Conservation (phyloP, 768 basidiomycete genomes). For the Lactarius indigo region DNA sequence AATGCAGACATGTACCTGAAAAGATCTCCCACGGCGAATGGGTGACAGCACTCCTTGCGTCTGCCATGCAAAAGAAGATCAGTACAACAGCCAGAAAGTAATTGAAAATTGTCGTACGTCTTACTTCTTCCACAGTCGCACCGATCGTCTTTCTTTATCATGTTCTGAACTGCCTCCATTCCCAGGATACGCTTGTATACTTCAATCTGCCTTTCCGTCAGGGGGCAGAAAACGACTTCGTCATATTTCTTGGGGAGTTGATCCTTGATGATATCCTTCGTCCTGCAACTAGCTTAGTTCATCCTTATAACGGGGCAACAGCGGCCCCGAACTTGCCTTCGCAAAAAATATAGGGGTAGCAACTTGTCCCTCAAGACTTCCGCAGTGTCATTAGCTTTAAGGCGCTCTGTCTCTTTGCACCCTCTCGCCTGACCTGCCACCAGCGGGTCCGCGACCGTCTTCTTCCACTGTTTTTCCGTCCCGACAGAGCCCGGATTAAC, state of each 20-base stretch:
- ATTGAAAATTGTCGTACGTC: constrained; percentile 39
- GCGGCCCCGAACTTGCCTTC: constrained; percentile 48
- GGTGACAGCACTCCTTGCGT: constrained; percentile 57
- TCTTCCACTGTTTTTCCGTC: constrained; percentile 69
- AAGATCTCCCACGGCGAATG: constrained; percentile 46
- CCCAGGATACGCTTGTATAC: constrained; percentile 71
- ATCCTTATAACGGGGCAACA: neutral
- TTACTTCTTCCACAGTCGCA: constrained; percentile 69
- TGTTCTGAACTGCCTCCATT: constrained; percentile 63
- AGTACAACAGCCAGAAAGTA: neutral
- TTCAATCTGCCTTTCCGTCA: constrained; percentile 63
- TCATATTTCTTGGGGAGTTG: constrained; percentile 89
- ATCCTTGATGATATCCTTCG: constrained; percentile 70
- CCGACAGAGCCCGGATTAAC: constrained; percentile 81
- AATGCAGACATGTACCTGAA: constrained; percentile 79
- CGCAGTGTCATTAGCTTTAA: constrained; percentile 59
- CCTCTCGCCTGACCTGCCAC: constrained; percentile 62
- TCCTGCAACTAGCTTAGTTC: constrained; percentile 38
- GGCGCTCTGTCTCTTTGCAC: constrained; percentile 59
- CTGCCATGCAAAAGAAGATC: constrained; percentile 39
- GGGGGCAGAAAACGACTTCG: constrained; percentile 89
- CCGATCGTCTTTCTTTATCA: constrained; percentile 64
- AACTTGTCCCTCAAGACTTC: constrained; percentile 58
- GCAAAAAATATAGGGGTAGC: constrained; percentile 77
- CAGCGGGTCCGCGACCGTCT: constrained; percentile 64